These are phyloP conservation scores for Dothistroma septosporum DNA, from an alignment of 2,329 filamentous ascomycete genomes.

Conservation along the genomic window DNA sequence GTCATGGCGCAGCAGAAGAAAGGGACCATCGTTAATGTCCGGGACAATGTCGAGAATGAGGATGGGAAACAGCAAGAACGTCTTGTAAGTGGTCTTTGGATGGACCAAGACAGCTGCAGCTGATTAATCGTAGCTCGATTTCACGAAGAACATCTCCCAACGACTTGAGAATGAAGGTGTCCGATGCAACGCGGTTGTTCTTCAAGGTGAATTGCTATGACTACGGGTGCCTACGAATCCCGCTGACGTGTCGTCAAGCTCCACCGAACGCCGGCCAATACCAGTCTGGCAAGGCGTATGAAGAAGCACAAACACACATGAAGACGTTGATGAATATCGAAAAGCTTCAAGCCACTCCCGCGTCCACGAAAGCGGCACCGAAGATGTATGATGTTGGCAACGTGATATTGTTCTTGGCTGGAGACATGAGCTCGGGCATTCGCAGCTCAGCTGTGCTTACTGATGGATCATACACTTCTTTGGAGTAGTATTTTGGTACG, in stretches of 20 bases:
- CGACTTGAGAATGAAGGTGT: not conserved
- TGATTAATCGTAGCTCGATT: conserved; percentile 4
- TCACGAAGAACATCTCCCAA: conserved; percentile 4
- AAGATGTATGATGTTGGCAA: conserved; percentile 19
- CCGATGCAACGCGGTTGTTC: conserved; percentile 11
- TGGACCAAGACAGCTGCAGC: not conserved
- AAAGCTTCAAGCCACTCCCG: conserved; percentile 7
- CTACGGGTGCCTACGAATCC: not conserved
- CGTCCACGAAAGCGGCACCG: conserved; percentile 9
- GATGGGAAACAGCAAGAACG: not conserved
- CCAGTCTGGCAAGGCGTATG: conserved; percentile 9
- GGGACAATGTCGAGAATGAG: conserved; percentile 4
- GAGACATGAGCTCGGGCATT: conserved; percentile 19
- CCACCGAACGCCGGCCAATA: not conserved
- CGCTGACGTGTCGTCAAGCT: not conserved
- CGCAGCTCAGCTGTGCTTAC: conserved; percentile 6
- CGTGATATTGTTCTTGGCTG: conserved; percentile 18
- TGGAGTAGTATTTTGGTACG: not conserved
- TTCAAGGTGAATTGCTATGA: conserved; percentile 4
- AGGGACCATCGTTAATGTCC: conserved; percentile 18
- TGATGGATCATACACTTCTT: conserved; percentile 14
- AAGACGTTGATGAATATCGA: conserved; percentile 20
- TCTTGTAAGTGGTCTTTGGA: conserved; percentile 2
- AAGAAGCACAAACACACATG: conserved; percentile 21
- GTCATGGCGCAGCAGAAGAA: conserved; percentile 15